Base-by-base conservation (phyloP, 2,329 filamentous ascomycete species). In the Cercospora janseana region DNA sequence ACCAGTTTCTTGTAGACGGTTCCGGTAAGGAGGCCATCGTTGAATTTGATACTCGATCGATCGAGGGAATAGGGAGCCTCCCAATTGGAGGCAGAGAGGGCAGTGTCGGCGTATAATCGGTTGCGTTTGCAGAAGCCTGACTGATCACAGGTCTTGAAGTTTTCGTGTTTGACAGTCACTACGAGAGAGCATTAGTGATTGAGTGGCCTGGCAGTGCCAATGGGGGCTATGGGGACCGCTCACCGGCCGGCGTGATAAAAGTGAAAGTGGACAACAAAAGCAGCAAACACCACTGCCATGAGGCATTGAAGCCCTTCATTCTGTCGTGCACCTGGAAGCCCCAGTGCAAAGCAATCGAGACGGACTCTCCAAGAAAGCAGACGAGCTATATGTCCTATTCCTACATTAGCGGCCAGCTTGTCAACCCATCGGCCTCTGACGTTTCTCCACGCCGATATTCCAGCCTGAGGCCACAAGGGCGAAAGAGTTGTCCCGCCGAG, bases 101-200 rank as follows among this genome's bases (percentile, higher is more conserved):
- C 89, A 57, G 80, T 76, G 71, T 97, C 91, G 67, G 93, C 93
- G 67, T 87, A 91, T 29, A 82, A 87, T 68, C 93, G 84, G 73
- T 97, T 97, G 59, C 93, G 87, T 69, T 90, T 93, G 74, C 93
- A 98, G 76, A 98, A 98, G 63, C 93, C 93, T 4, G 92, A 93
- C 69, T 98, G 92, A 60, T 87, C 76, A 75, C 93, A 98, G 63
- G 87, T 95, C 69, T 97, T 98, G 79, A 97, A 98, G 70, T 95
- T 91, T 64, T 95, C 84, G 67, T 95, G 87, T 74, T 98, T 98
- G 45, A 98, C 93, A 63, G 81, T 78, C 58, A 81, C 90, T 95
- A 60, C 23, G 18, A 3, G 28, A 41, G 5, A 41, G 42, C 47
- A 16, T 50, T 13, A 18, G 13, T 3, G 3, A 12, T 21, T 43